Evolutionary conservation across 305 asterid species (phyloP).

Genomic region (Euphrasia arctica): DNA sequence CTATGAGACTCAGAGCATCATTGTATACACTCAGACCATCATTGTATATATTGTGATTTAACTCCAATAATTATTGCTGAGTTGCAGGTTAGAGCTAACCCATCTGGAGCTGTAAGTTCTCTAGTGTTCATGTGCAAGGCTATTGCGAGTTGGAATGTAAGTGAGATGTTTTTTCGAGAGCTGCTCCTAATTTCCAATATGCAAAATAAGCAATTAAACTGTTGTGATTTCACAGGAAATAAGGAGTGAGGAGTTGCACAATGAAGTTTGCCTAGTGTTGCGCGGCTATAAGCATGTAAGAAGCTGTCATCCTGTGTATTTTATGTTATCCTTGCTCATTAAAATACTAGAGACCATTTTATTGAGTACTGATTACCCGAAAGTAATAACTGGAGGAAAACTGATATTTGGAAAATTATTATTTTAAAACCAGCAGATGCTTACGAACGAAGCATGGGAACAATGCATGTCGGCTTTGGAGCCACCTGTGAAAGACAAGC

Average conservation of each 20-base stretch:
- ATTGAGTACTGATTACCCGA: slow-evolving; percentile 12
- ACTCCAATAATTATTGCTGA: slow-evolving; percentile 20
- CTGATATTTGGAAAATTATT: not conserved
- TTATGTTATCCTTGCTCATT: not conserved
- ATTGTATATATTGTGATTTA: slow-evolving; percentile 22
- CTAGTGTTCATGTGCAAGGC: slow-evolving; percentile 82
- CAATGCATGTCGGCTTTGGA: slow-evolving; percentile 81
- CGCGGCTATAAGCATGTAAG: slow-evolving; percentile 88
- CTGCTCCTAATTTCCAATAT: slow-evolving; percentile 4
- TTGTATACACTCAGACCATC: not conserved
- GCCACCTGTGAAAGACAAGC: slow-evolving; percentile 65
- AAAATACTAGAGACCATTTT: not conserved
- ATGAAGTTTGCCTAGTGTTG: slow-evolving; percentile 82
- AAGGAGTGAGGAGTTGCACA: slow-evolving; percentile 80
- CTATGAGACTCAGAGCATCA: slow-evolving; percentile 8
- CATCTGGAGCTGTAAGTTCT: slow-evolving; percentile 83
- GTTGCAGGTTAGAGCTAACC: slow-evolving; percentile 84
- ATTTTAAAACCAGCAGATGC: slow-evolving; percentile 56
- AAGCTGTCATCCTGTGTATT: slow-evolving; percentile 1
- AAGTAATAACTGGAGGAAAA: not conserved
- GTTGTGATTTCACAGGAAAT: slow-evolving; percentile 56
- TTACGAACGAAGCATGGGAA: slow-evolving; percentile 78
- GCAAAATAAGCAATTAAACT: not conserved
- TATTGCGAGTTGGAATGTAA: slow-evolving; percentile 96
- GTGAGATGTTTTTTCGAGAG: slow-evolving; percentile 28